Evolutionary conservation across 169 alveolate genomes (phyloP).

Genomic region (Ichthyophthirius multifiliis): DNA sequence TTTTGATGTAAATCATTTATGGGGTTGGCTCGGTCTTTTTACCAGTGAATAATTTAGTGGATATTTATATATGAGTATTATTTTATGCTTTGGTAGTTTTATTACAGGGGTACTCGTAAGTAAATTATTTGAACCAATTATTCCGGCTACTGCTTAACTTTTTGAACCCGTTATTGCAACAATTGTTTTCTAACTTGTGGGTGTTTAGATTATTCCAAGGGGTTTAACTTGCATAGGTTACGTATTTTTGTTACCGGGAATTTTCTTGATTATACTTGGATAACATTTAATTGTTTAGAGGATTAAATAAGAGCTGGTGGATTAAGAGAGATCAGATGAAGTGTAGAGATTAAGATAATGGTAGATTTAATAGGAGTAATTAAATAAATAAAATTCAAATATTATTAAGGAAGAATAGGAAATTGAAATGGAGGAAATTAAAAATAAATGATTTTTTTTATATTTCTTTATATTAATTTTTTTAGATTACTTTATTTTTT

Average conservation of each 20-base stretch:
- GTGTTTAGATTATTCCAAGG: conserved; percentile 13
- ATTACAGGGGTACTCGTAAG: conserved; percentile 6
- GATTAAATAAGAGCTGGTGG: too few species aligned
- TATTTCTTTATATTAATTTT: too few species aligned
- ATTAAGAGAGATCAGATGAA: too few species aligned
- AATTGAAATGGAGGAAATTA: too few species aligned
- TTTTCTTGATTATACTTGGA: neutral
- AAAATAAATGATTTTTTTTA: too few species aligned
- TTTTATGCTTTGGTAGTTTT: conserved; percentile 18
- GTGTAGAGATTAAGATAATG: too few species aligned
- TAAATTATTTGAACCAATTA: conserved; percentile 19
- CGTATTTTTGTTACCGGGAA: conserved; percentile 9
- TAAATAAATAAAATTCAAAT: too few species aligned
- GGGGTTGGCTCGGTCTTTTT: conserved; percentile 44
- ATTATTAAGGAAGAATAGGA: too few species aligned
- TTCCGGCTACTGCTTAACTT: conserved; percentile 16
- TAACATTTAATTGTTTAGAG: neutral
- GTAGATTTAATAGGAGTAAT: too few species aligned
- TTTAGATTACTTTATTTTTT: too few species aligned
- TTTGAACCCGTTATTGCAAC: conserved; percentile 19
- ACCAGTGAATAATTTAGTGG: conserved; percentile 25
- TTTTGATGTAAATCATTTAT: neutral
- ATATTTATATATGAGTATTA: conserved; percentile 18
- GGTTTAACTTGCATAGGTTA: conserved; percentile 32
- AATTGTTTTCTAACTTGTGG: conserved; percentile 7